Evolutionary conservation across 2,329 filamentous ascomycete species (phyloP).

Genomic region (Fusarium sterilihyphosum): DNA sequence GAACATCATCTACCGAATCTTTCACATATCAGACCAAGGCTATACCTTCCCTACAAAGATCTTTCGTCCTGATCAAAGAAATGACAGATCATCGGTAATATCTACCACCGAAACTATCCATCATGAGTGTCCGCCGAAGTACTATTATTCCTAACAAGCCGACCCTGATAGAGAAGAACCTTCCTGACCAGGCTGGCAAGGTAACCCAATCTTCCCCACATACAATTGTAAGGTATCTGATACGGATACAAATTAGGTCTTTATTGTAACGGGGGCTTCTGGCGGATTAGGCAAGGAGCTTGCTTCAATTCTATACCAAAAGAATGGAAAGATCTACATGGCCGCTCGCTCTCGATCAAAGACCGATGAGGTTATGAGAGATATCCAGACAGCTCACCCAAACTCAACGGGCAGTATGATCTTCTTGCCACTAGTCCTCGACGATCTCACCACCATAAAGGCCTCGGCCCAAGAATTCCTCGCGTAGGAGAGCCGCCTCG

Average conservation of each 20-base stretch:
- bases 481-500: constrained; percentile 50
- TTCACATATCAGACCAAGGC: too few relatives aligned
- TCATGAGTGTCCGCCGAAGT: neutral
- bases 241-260: rapidly evolving
- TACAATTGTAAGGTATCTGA: rapidly evolving
- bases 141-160: neutral
- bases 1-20: too few relatives aligned
- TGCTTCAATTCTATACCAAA: constrained; percentile 60
- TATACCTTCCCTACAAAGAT: too few relatives aligned
- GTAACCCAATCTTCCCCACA: constrained; percentile 49
- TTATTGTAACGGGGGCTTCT: constrained; percentile 55
- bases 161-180: neutral
- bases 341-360: constrained; percentile 57
- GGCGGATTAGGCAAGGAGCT: constrained; percentile 60
- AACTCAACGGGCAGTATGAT: constrained; percentile 49
- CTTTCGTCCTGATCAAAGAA: too few relatives aligned
- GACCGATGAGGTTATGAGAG: constrained; percentile 53
- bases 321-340: constrained; percentile 62
- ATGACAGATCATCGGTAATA: too few relatives aligned
- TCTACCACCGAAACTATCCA: too few relatives aligned
- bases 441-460: constrained; percentile 53
- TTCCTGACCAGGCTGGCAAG: neutral
- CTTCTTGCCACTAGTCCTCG: constrained; percentile 51
- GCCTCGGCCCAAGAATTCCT: constrained; percentile 50
- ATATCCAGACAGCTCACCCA: constrained; percentile 48